Evolutionary conservation across 2,329 filamentous ascomycete genomes (phyloP).

Genomic region (Xylariaceae sp.): DNA sequence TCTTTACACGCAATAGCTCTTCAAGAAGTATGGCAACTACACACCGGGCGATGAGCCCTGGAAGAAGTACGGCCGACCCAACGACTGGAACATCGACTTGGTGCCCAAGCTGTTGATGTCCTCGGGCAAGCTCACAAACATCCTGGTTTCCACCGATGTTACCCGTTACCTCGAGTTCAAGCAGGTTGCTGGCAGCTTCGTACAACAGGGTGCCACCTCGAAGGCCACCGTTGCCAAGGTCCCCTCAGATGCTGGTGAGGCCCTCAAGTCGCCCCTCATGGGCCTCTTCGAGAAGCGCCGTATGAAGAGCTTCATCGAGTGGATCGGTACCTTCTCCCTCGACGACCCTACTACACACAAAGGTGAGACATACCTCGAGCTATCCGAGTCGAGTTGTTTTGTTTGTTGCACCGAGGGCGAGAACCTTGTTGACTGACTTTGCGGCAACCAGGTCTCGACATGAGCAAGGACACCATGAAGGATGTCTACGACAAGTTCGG

Average conservation of each 20-base stretch:
- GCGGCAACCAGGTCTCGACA: constrained; percentile 64
- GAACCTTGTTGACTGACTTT: constrained; percentile 5
- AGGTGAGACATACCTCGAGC: constrained; percentile 50
- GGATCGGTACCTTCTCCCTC: constrained; percentile 80
- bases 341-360: constrained; percentile 84
- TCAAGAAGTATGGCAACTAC: constrained; percentile 93
- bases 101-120: constrained; percentile 99
- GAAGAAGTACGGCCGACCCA: constrained; percentile 94
- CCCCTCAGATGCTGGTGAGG: constrained; percentile 85
- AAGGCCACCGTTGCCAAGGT: constrained; percentile 96
- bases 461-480: constrained; percentile 81
- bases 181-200: constrained; percentile 92
- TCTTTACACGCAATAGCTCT: constrained; percentile 48
- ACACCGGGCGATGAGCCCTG: constrained; percentile 77
- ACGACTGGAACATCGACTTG: constrained; percentile 99
- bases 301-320: constrained; percentile 95
- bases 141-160: constrained; percentile 92
- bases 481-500: constrained; percentile 99
- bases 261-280: constrained; percentile 89
- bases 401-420: background rate
- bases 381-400: background rate
- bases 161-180: constrained; percentile 87
- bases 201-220: constrained; percentile 76
- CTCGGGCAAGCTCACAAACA: constrained; percentile 96
- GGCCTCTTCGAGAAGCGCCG: constrained; percentile 96